Conservation (phyloP, 1,284 basidiomycete genomes). For the Peniophora sp. region DNA sequence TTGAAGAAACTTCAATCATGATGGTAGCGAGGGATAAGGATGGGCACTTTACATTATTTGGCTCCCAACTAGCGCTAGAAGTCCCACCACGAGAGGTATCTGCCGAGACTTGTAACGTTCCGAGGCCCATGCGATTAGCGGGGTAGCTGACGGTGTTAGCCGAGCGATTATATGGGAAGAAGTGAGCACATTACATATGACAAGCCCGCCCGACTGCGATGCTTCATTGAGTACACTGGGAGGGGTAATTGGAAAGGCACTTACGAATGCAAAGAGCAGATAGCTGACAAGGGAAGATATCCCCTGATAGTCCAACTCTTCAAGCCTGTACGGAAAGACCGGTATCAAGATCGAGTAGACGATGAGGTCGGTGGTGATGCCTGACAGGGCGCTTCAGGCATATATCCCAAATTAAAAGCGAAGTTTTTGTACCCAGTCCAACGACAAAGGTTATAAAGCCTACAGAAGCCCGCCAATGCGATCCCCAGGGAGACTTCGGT, state of each 20-base stretch:
- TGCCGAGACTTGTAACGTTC: constrained; percentile 52
- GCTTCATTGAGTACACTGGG: background rate
- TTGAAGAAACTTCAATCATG: no score
- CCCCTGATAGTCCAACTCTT: constrained; percentile 40
- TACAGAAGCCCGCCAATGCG: constrained; percentile 47
- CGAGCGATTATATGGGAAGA: background rate
- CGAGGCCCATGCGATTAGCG: constrained; percentile 62
- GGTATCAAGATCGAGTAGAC: constrained; percentile 69
- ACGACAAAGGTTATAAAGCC: constrained; percentile 36
- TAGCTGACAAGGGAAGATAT: constrained; percentile 60
- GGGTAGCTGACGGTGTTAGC: constrained; percentile 41
- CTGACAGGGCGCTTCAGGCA: constrained; percentile 31
- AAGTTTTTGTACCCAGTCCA: constrained; percentile 5
- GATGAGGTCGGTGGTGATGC: constrained; percentile 54
- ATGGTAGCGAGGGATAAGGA: no score
- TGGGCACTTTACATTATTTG: no score
- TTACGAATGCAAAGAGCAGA: constrained; percentile 58
- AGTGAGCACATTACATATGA: constrained; percentile 17
- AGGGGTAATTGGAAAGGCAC: constrained; percentile 13
- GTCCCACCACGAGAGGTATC: constrained; percentile 51
- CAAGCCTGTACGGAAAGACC: constrained; percentile 68
- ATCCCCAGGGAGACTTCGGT: constrained; percentile 32
- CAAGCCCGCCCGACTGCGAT: constrained; percentile 24
- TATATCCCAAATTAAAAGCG: no score
- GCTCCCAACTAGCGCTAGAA: constrained; percentile 47